These are phyloP conservation scores for Alternaria dauci DNA, from an alignment of 2,329 filamentous ascomycete species.

Conservation along the genomic window DNA sequence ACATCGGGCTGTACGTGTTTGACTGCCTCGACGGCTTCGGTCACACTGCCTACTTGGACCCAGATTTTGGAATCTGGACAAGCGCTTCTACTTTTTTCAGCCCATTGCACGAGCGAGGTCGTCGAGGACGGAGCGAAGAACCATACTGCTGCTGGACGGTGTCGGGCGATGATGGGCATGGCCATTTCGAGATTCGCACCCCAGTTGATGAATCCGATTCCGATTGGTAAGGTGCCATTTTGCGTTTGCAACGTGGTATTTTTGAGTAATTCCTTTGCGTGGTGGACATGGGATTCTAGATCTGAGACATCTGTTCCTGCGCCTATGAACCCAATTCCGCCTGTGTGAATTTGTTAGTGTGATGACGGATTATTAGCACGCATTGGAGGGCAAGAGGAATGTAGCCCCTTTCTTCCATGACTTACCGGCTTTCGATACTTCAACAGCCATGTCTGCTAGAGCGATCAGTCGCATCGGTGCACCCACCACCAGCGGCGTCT, in stretches of 20 bases:
- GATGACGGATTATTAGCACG: neutral
- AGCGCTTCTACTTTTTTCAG: slow-evolving; percentile 37
- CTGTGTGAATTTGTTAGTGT: slow-evolving; percentile 28
- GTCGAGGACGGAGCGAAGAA: slow-evolving; percentile 63
- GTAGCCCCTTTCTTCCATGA: neutral
- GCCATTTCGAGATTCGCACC: slow-evolving; percentile 55
- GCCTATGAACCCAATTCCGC: slow-evolving; percentile 59
- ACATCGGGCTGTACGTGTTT: slow-evolving; percentile 62
- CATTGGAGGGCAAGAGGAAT: neutral
- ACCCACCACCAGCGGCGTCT: slow-evolving; percentile 64
- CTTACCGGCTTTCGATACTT: slow-evolving; percentile 64
- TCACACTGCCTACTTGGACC: slow-evolving; percentile 69
- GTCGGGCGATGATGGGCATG: slow-evolving; percentile 61
- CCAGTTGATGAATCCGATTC: slow-evolving; percentile 70
- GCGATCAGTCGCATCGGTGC: slow-evolving; percentile 75
- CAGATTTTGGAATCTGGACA: slow-evolving; percentile 60
- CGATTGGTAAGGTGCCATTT: slow-evolving; percentile 58
- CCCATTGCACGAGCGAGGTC: slow-evolving; percentile 48
- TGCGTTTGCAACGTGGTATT: slow-evolving; percentile 13
- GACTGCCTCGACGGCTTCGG: slow-evolving; percentile 61
- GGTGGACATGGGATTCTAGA: slow-evolving; percentile 41
- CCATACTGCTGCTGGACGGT: slow-evolving; percentile 69
- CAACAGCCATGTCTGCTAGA: slow-evolving; percentile 64
- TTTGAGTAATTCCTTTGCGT: slow-evolving; percentile 32
- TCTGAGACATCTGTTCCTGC: slow-evolving; percentile 53